A percentile compares a stretch with the other conserved stretches of the same genome.
These are phyloP conservation scores for Dioscorea zingiberensis DNA, from an alignment of 106 monocot species.

Conservation along the genomic window DNA sequence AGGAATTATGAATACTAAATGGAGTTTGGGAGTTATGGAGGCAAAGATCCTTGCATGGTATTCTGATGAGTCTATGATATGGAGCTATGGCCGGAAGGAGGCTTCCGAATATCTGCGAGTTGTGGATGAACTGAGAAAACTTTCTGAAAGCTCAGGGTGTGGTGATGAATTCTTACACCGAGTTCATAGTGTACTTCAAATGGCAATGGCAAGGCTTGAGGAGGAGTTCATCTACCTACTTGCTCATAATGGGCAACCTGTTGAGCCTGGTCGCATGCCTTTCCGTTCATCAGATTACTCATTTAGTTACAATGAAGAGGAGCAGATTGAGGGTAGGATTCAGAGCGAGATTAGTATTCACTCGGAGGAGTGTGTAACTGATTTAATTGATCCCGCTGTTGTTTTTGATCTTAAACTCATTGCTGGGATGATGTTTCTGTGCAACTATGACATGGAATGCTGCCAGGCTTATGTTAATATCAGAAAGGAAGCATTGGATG, in stretches of 20 bases:
- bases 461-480: slow-evolving; percentile 46
- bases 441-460: slow-evolving; percentile 62
- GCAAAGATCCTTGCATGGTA: slow-evolving; percentile 33
- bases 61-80: slow-evolving; percentile 38
- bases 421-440: slow-evolving; percentile 48
- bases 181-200: slow-evolving; percentile 37
- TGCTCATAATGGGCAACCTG: slow-evolving; percentile 26
- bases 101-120: slow-evolving; percentile 30
- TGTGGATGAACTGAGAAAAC: slow-evolving; percentile 33
- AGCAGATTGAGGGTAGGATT: slow-evolving; percentile 24
- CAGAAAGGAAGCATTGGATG: slow-evolving; percentile 52
- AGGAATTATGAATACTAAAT: background rate
- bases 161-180: slow-evolving; percentile 14
- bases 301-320: slow-evolving; percentile 38
- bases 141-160: slow-evolving; percentile 18
- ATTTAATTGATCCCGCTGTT: slow-evolving; percentile 35
- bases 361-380: slow-evolving; percentile 23
- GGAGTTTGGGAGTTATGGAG: no score
- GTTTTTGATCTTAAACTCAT: slow-evolving; percentile 41
- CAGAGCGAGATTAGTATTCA: slow-evolving; percentile 11
- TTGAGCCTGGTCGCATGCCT: slow-evolving; percentile 37
- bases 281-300: slow-evolving; percentile 49
- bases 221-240: slow-evolving; percentile 65
- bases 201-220: slow-evolving; percentile 60
- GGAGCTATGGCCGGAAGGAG: slow-evolving; percentile 24